These are phyloP conservation scores for Ceratobasidium sp. DNA, from an alignment of 1,284 basidiomycete genomes.

Conservation along the genomic window DNA sequence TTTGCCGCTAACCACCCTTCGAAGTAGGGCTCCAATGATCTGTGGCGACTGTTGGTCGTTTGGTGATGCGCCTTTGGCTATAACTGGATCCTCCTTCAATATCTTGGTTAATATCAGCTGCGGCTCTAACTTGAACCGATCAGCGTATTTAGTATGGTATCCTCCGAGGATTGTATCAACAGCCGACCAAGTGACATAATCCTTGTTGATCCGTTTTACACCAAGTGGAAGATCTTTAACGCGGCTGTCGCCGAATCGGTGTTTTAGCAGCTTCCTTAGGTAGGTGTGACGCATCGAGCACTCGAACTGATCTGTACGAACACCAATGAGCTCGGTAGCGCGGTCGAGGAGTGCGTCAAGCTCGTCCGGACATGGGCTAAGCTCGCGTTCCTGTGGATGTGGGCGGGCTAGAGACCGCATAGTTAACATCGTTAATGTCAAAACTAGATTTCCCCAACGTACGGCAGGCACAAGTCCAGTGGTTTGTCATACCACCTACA, in stretches of 20 bases:
- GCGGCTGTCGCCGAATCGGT: no score
- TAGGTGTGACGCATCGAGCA: constrained; percentile 25
- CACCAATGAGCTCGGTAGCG: constrained; percentile 21
- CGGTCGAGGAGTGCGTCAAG: not conserved
- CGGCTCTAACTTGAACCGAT: constrained; percentile 1
- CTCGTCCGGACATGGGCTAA: constrained; percentile 1
- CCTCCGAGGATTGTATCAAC: constrained; percentile 1
- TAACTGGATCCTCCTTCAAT: not conserved
- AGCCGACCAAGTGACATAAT: constrained; percentile 36
- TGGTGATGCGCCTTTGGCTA: no score
- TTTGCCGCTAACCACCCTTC: not conserved
- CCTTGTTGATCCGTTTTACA: constrained; percentile 35
- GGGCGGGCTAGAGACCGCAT: constrained; percentile 12
- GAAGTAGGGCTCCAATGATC: not conserved
- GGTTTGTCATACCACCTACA: constrained; percentile 46
- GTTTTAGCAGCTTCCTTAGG: constrained; percentile 36
- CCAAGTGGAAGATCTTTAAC: constrained; percentile 29
- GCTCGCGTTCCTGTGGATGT: not conserved
- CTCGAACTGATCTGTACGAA: constrained; percentile 14
- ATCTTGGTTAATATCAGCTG: constrained; percentile 16
- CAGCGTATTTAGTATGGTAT: not conserved
- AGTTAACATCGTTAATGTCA: not conserved
- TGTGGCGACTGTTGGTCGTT: not conserved
- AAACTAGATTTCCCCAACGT: not conserved
- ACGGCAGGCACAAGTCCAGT: constrained; percentile 44